Evolutionary conservation across 176 grass and related monocot genomes (phyloP).

Genomic region (Aegilops bicornis): DNA sequence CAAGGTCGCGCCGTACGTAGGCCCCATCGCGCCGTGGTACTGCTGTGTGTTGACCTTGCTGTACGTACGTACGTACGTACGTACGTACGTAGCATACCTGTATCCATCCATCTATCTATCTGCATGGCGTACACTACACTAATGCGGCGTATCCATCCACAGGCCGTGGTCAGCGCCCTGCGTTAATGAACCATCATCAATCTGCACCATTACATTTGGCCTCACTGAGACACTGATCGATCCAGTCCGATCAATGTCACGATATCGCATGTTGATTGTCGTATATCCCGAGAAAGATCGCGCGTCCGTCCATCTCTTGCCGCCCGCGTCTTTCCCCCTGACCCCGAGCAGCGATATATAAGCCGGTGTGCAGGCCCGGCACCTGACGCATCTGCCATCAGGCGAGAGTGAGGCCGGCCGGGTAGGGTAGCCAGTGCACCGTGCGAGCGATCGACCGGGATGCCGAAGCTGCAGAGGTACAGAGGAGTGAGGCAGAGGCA

Average conservation of each 20-base stretch:
- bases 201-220: neutral
- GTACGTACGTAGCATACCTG: no score
- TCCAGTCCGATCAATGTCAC: neutral
- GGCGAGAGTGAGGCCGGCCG: neutral
- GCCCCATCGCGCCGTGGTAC: neutral
- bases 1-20: neutral
- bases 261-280: neutral
- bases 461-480: conserved; percentile 62
- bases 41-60: neutral
- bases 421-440: no score
- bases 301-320: neutral
- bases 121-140: neutral
- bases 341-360: conserved; percentile 29
- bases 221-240: neutral
- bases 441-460: neutral
- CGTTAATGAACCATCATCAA: neutral
- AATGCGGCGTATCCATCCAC: neutral
- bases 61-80: neutral
- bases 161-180: neutral
- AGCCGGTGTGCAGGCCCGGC: neutral
- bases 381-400: conserved; percentile 22
- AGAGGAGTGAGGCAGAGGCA: conserved; percentile 74
- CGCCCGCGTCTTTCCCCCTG: neutral
- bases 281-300: neutral
- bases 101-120: neutral